phyloP scores from a whole-genome alignment of 2,329 filamentous ascomycete genomes.

The Neofusicoccum umdonicola region DNA sequence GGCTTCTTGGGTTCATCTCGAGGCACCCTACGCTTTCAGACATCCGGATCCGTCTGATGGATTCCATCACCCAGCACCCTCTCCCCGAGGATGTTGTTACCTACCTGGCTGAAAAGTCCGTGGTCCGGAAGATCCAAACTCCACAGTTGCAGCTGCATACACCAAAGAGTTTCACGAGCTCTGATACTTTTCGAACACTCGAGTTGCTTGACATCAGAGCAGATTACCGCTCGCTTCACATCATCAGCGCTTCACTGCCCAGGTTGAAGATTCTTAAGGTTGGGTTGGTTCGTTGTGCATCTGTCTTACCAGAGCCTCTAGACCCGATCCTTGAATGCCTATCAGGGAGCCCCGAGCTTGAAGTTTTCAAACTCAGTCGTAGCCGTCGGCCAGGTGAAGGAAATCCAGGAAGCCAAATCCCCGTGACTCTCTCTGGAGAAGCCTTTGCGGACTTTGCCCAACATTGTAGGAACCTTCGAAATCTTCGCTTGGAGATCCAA shows the following conservation, averaged over 20 bases:
- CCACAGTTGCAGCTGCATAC: background rate
- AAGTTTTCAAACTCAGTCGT: background rate
- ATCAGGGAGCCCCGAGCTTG: background rate
- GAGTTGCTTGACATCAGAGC: background rate
- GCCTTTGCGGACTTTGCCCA: background rate
- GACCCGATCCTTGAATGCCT: background rate
- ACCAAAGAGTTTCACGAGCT: background rate
- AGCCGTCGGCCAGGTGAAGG: background rate
- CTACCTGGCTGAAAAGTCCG: background rate
- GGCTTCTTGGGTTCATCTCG: background rate
- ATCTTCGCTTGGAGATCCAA: background rate
- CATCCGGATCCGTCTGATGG: background rate
- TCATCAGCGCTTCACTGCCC: background rate
- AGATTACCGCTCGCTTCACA: background rate
- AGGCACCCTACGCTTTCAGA: background rate
- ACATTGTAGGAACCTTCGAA: background rate
- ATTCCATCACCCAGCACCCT: background rate
- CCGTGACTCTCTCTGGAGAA: background rate
- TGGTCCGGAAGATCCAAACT: background rate
- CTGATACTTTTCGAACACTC: background rate
- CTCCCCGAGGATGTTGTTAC: background rate
- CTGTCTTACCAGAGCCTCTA: background rate
- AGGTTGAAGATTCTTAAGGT: background rate
- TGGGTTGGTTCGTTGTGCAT: background rate
- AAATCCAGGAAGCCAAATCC: background rate